Base-by-base conservation (phyloP, 163 green algal genomes). In the Scenedesmus sp. region DNA sequence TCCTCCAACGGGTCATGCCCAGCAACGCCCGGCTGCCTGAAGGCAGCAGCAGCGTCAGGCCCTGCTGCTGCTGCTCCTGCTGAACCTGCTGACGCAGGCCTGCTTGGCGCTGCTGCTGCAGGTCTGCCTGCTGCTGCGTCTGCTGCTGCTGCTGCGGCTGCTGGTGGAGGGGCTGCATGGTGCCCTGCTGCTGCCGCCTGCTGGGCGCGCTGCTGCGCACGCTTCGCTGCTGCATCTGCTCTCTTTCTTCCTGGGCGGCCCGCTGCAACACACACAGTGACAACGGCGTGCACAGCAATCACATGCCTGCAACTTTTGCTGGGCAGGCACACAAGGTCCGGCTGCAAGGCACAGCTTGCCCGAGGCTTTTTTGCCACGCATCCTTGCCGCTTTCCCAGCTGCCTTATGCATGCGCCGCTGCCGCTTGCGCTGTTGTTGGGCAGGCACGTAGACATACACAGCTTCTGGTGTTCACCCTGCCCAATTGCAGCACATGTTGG, bases 1-100 rank as follows among this genome's bases (percentile, higher is more conserved):
- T 90, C 85, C 4, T 53, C 70, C 30, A 83, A 22, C 20, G 85
- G 85, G 42, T 90, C 46, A 33, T 90, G 85, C 10, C n/a, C 30
- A 16, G 85, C 85, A n/a, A 83, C 65, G 30, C 85, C 85, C 30
- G 70, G 85, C 72, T 90, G 85, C 35, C 85, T 30, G n/a, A 90
- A 90, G 20, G 83, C 56, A 88, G 59, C 83, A 81, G 40, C 83
- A 61, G 35, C 72, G 49, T 49, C 72, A n/a, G 35, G 1, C 15
- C 30, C 78, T 33, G 49, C 24, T 87, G 82, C 40, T 51, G 37
- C 37, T 51, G 76, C 37, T 44, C 43, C 49, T 56, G 46, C 81
- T 56, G 33, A 51, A 78, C 35, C 35, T 56, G 53, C 82, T 78
- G 81, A 42, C 30, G 82, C 33, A 78, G 82, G 49, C 30, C 49